A percentile compares a stretch with the other conserved stretches of the same genome.
Conservation (phyloP, 169 alveolate genomes). For the Plasmodium billcollinsi region DNA sequence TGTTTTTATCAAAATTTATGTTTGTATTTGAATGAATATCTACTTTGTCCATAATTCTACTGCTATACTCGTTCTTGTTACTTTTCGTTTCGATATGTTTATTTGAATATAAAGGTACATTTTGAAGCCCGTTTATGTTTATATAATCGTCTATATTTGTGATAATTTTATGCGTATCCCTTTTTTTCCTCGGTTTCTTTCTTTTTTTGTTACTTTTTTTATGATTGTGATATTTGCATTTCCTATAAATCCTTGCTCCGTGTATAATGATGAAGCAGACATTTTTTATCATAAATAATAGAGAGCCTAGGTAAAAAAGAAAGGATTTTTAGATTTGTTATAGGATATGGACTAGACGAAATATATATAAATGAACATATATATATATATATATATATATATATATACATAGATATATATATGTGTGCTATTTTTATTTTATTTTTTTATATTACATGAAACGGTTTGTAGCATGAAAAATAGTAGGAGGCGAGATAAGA, state of each 20-base stretch:
- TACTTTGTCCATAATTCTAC: not conserved
- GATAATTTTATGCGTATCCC: not conserved
- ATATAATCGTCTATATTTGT: too few relatives aligned
- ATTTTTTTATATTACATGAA: conserved; percentile 6
- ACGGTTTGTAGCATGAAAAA: conserved; percentile 15
- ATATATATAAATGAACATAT: not conserved
- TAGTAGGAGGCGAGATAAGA: conserved; percentile 15
- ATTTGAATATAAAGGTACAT: too few relatives aligned
- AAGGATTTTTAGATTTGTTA: not conserved
- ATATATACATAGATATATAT: too few relatives aligned
- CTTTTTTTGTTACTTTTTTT: not conserved
- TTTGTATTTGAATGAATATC: not conserved
- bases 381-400: not conserved
- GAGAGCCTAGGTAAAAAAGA: conserved; percentile 3
- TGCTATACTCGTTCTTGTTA: not conserved
- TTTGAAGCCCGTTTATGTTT: too few relatives aligned
- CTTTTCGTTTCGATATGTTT: not conserved
- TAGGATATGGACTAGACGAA: not conserved
- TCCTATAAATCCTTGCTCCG: conserved; percentile 39
- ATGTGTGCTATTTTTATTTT: not conserved
- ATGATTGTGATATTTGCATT: conserved; percentile 20
- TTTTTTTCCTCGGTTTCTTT: not conserved
- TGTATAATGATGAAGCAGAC: conserved; percentile 61
- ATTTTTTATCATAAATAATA: conserved; percentile 26
- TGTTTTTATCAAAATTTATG: not conserved